Evolutionary conservation across 176 grass and related monocot species (phyloP).

Genomic region (Olyra latifolia): DNA sequence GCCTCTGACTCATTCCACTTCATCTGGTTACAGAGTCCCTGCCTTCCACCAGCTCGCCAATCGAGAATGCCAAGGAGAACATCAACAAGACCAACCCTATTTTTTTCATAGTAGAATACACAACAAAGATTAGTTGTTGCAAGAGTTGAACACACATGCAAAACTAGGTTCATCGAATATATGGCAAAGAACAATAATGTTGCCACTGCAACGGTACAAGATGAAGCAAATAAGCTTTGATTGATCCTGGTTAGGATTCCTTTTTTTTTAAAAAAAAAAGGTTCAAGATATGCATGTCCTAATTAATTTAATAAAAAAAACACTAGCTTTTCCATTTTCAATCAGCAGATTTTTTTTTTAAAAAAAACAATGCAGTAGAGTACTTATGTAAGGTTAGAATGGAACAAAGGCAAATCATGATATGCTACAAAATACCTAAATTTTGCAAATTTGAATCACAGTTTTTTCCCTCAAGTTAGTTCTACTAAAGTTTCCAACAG

Average conservation of each 20-base stretch:
- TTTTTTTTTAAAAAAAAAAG: conserved; percentile 19
- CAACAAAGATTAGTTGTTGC: background rate
- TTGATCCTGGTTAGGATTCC: background rate
- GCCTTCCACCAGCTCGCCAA: conserved; percentile 94
- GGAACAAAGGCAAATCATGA: background rate
- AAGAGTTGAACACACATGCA: conserved; percentile 8
- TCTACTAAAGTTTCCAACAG: background rate
- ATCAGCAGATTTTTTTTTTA: background rate
- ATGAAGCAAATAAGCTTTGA: conserved; percentile 14
- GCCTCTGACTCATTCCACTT: conserved; percentile 99
- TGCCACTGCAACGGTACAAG: background rate
- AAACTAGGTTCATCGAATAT: conserved; percentile 3
- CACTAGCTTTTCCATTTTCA: conserved; percentile 6
- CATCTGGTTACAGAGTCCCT: conserved; percentile 90
- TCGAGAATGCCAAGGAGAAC: conserved; percentile 96
- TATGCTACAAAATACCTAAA: conserved; percentile 21
- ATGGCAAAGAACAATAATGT: conserved; percentile 7
- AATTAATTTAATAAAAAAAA: conserved; percentile 11
- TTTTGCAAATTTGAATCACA: conserved; percentile 17
- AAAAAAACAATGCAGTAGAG: background rate
- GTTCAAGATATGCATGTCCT: conserved; percentile 10
- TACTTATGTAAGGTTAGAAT: conserved; percentile 11
- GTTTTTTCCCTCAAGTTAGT: background rate
- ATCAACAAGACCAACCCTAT: conserved; percentile 92
- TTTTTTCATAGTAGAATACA: conserved; percentile 36